A percentile compares a stretch with the other conserved stretches of the same genome.
Conservation (phyloP, 495 filamentous ascomycete species). For the Haplographium delicatum region DNA sequence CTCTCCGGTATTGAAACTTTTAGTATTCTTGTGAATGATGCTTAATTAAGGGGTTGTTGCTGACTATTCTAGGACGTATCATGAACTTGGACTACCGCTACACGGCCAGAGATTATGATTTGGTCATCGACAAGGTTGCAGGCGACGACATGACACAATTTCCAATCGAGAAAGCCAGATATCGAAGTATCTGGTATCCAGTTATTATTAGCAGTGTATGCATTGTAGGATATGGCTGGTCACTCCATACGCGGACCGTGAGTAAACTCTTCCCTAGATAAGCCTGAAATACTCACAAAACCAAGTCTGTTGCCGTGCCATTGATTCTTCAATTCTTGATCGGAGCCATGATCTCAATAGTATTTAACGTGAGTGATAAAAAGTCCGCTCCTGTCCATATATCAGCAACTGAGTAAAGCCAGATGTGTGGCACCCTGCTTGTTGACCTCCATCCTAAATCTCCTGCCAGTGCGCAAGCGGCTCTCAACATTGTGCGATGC, state of each 20-base stretch:
- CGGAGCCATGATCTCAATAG: no score
- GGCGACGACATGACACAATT: constrained; percentile 14
- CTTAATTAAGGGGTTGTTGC: no score
- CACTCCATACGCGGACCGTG: constrained; percentile 2
- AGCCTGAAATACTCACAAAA: no score
- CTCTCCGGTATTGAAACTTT: not conserved
- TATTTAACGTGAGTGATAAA: no score
- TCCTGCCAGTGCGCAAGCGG: constrained; percentile 21
- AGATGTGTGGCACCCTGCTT: constrained; percentile 9
- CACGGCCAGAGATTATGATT: constrained; percentile 6
- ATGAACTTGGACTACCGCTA: constrained; percentile 27
- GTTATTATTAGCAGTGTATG: not conserved
- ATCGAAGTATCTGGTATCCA: constrained; percentile 5
- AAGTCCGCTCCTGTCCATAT: no score
- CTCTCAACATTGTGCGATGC: constrained; percentile 20
- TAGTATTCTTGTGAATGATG: no score
- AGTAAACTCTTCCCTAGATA: no score
- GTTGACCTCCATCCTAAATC: constrained; percentile 20
- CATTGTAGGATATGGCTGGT: constrained; percentile 18
- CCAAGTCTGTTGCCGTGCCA: constrained; percentile 7
- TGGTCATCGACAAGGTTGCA: not conserved
- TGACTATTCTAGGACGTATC: constrained; percentile 6
- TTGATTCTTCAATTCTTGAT: constrained; percentile 21
- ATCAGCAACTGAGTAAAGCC: no score
- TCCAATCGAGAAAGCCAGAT: constrained; percentile 27